Evolutionary conservation across 371 early-diverging fungal species (phyloP).

Genomic region (Lichtheimia corymbifera): DNA sequence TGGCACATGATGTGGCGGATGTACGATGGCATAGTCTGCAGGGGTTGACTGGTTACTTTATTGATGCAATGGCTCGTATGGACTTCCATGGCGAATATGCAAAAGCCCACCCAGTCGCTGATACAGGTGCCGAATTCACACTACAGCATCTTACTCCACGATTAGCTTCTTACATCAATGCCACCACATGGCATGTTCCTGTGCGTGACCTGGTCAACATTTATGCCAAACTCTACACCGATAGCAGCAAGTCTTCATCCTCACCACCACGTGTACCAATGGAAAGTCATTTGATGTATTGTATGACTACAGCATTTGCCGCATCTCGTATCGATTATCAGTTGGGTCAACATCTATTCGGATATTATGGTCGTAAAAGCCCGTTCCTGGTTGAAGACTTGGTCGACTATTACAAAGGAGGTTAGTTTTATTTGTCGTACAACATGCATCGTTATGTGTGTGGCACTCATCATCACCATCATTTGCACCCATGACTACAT

Average conservation of each 20-base stretch:
- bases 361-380: constrained; percentile 46
- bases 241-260: background rate
- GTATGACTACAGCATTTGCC: constrained; percentile 66
- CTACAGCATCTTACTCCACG: constrained; percentile 51
- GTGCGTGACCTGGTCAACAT: constrained; percentile 73
- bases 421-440: constrained; percentile 25
- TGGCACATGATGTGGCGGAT: constrained; percentile 85
- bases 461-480: constrained; percentile 5
- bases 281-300: constrained; percentile 47
- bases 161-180: constrained; percentile 39
- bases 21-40: constrained; percentile 83
- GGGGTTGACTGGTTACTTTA: constrained; percentile 70
- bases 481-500: background rate
- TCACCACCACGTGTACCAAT: constrained; percentile 23
- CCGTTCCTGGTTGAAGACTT: constrained; percentile 78
- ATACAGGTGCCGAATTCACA: constrained; percentile 83
- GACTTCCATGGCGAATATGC: constrained; percentile 62
- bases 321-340: constrained; percentile 63
- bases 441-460: background rate
- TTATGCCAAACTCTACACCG: constrained; percentile 53
- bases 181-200: constrained; percentile 73
- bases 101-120: constrained; percentile 74
- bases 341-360: constrained; percentile 48
- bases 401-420: constrained; percentile 74
- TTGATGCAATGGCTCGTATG: constrained; percentile 62